These are phyloP conservation scores for Diplosphaera chodatii DNA, from an alignment of 139 green algal genomes.

Conservation along the genomic window DNA sequence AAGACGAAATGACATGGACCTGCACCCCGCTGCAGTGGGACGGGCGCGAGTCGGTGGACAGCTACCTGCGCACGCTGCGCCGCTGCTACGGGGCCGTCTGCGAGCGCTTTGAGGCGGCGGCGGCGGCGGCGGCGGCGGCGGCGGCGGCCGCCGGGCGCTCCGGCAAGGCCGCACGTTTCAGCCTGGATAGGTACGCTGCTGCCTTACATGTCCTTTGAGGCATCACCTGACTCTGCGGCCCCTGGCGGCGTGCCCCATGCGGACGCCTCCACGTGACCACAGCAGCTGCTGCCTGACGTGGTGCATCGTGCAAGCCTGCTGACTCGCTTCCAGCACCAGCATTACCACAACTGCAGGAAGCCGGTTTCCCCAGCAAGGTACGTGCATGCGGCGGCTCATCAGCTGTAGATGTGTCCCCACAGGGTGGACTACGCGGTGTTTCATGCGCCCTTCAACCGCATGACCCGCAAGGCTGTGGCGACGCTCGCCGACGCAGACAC, in stretches of 20 bases:
- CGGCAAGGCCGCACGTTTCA: neutral
- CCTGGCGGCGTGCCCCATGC: no score
- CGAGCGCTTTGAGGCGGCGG: constrained; percentile 13
- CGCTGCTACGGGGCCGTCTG: constrained; percentile 32
- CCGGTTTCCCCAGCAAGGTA: no score
- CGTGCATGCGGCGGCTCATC: no score
- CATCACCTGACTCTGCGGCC: no score
- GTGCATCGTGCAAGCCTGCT: no score
- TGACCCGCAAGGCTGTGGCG: constrained; percentile 67
- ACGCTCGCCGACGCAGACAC: constrained; percentile 56
- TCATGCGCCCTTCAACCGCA: constrained; percentile 74
- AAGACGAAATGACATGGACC: no score
- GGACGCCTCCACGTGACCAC: no score
- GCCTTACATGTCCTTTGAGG: neutral
- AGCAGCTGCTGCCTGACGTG: no score
- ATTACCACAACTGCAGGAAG: no score
- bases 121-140: neutral
- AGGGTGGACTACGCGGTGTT: constrained; percentile 45
- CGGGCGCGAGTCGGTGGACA: constrained; percentile 46
- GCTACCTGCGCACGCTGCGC: constrained; percentile 54
- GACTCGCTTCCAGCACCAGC: no score
- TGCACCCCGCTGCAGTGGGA: no score
- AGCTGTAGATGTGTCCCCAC: no score
- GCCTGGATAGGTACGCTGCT: neutral
- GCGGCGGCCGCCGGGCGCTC: neutral